Evolutionary conservation across 164 flowering plant genomes (phyloP).

Genomic region (Santalum album): DNA sequence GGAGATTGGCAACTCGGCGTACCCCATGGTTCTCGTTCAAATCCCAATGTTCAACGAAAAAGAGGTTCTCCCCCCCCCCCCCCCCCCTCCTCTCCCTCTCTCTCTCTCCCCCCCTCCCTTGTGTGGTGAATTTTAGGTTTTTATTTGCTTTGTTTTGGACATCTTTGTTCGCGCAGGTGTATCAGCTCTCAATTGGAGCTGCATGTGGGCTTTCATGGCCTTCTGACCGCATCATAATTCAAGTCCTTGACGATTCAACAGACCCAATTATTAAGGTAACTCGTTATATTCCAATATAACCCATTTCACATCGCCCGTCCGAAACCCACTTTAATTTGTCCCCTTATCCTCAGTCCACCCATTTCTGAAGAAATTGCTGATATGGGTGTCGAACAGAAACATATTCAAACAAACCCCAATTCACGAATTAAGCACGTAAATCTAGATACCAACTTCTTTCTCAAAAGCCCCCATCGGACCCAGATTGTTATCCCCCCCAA

Average conservation of each 20-base stretch:
- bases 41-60: slow-evolving; percentile 87
- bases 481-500: too few relatives aligned
- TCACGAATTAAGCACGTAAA: too few relatives aligned
- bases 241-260: slow-evolving; percentile 87
- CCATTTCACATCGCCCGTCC: too few relatives aligned
- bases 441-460: too few relatives aligned
- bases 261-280: slow-evolving; percentile 63
- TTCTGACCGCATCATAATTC: slow-evolving; percentile 65
- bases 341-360: too few relatives aligned
- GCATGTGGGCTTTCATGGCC: slow-evolving; percentile 95
- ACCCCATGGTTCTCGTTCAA: slow-evolving; percentile 75
- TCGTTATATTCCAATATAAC: too few relatives aligned
- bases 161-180: slow-evolving; percentile 44
- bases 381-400: too few relatives aligned
- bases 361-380: too few relatives aligned
- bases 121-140: neutral
- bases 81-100: neutral
- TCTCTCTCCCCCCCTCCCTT: neutral
- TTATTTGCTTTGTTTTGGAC: neutral
- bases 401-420: too few relatives aligned
- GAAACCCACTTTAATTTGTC: too few relatives aligned
- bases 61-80: slow-evolving; percentile 48
- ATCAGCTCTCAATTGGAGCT: slow-evolving; percentile 82
- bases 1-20: slow-evolving; percentile 46
- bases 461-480: too few relatives aligned